Evolutionary conservation across 352 stramenopile species (phyloP).

Genomic region (Peronosclerospora sorghi): DNA sequence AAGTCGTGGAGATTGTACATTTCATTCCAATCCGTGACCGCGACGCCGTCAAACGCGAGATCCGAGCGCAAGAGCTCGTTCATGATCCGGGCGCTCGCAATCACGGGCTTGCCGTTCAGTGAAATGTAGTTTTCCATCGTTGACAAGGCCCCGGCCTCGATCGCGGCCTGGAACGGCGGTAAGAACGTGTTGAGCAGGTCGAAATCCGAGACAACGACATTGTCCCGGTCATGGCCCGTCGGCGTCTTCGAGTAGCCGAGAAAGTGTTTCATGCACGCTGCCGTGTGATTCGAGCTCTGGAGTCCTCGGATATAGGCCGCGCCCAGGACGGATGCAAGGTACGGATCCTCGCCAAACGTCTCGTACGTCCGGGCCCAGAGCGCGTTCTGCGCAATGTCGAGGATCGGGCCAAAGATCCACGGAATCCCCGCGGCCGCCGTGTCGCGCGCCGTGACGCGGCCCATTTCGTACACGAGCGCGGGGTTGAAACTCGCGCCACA

Average conservation of each 20-base stretch:
- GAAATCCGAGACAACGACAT: constrained; percentile 21
- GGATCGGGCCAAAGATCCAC: constrained; percentile 81
- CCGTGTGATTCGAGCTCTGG: constrained; percentile 41
- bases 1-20: constrained; percentile 76
- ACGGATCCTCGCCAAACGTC: constrained; percentile 86
- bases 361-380: constrained; percentile 82
- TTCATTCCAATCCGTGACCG: constrained; percentile 85
- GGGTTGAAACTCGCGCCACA: constrained; percentile 76
- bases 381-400: constrained; percentile 65
- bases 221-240: constrained; percentile 6
- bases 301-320: constrained; percentile 49
- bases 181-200: constrained; percentile 69
- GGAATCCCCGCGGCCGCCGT: constrained; percentile 65
- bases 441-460: constrained; percentile 56
- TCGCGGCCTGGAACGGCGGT: constrained; percentile 59
- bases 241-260: constrained; percentile 44
- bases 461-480: constrained; percentile 38
- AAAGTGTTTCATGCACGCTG: constrained; percentile 78
- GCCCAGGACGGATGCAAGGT: constrained; percentile 59
- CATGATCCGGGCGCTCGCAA: constrained; percentile 59
- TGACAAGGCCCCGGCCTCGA: constrained; percentile 58
- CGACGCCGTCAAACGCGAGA: constrained; percentile 68
- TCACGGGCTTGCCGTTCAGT: constrained; percentile 78
- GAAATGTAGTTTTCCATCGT: constrained; percentile 89
- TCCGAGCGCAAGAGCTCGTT: constrained; percentile 56